Percentiles rank a stretch among this genome's conserved stretches.
phyloP scores from a whole-genome alignment of 768 basidiomycete genomes.

The Astraeus odoratus region DNA sequence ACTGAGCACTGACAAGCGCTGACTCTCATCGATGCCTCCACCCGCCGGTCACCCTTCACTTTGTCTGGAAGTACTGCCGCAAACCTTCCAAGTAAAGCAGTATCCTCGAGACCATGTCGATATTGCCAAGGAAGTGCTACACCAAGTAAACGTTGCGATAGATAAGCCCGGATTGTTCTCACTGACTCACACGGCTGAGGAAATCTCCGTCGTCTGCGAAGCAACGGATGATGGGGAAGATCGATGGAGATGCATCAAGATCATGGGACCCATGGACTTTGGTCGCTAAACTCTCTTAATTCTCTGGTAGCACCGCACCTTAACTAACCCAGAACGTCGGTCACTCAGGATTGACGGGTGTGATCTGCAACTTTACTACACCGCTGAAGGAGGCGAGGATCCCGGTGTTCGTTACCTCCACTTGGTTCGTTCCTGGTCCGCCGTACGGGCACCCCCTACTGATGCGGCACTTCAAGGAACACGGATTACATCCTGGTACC shows the following conservation, averaged over 20 bases:
- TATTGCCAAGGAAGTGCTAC: conserved; percentile 22
- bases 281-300: conserved; percentile 27
- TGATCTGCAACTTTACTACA: conserved; percentile 45
- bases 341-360: conserved; percentile 53
- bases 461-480: conserved; percentile 38
- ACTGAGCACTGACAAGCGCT: no score
- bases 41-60: conserved; percentile 41
- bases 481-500: conserved; percentile 61
- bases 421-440: conserved; percentile 39
- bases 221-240: conserved; percentile 32
- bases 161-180: conserved; percentile 38
- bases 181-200: conserved; percentile 52
- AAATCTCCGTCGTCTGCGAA: conserved; percentile 54
- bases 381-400: conserved; percentile 47
- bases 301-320: not conserved
- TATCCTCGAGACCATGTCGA: conserved; percentile 26
- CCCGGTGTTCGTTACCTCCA: conserved; percentile 55
- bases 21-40: conserved; percentile 30
- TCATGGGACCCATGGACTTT: conserved; percentile 63
- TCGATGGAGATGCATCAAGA: conserved; percentile 54
- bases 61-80: conserved; percentile 38
- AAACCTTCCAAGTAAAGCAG: conserved; percentile 41
- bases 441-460: not conserved
- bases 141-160: conserved; percentile 24
- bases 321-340: conserved; percentile 21